These are phyloP conservation scores for Aphanoascus verrucosus DNA, from an alignment of 2,329 filamentous ascomycete genomes.

Conservation along the genomic window DNA sequence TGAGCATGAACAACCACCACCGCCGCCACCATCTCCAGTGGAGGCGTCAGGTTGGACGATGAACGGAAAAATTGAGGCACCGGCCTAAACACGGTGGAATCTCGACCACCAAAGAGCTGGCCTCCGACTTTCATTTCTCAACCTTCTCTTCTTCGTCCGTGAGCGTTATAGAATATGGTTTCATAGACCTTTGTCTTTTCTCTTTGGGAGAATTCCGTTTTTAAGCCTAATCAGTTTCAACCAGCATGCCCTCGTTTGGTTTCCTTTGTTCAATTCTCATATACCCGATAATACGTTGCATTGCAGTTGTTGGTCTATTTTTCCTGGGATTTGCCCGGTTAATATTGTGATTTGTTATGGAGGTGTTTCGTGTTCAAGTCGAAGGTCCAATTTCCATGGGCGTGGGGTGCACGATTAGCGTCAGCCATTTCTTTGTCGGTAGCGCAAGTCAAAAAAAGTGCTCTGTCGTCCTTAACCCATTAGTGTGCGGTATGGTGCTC, in stretches of 20 bases:
- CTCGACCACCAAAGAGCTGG: background rate
- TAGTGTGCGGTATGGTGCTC: too few species aligned
- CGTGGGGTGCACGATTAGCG: too few species aligned
- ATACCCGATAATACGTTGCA: background rate
- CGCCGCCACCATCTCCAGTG: conserved; percentile 26
- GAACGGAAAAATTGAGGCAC: background rate
- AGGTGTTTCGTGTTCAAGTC: too few species aligned
- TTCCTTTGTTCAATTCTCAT: background rate
- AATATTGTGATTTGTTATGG: background rate
- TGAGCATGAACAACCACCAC: conserved; percentile 23
- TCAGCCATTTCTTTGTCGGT: too few species aligned
- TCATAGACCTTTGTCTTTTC: conserved; percentile 15
- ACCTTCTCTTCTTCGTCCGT: conserved; percentile 9
- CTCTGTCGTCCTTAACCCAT: too few species aligned
- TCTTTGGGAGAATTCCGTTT: too few species aligned
- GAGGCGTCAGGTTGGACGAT: conserved; percentile 12
- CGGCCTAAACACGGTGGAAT: background rate
- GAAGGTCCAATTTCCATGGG: too few species aligned
- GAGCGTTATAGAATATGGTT: conserved; percentile 10
- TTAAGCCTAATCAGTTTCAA: background rate
- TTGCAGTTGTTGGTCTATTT: background rate
- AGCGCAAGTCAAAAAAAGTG: too few species aligned
- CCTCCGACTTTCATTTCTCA: conserved; percentile 2
- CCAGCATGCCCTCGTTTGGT: background rate
- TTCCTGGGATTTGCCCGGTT: background rate